These are phyloP conservation scores for Pseudonectria foliicola DNA, from an alignment of 2,329 filamentous ascomycete species.

Conservation along the genomic window DNA sequence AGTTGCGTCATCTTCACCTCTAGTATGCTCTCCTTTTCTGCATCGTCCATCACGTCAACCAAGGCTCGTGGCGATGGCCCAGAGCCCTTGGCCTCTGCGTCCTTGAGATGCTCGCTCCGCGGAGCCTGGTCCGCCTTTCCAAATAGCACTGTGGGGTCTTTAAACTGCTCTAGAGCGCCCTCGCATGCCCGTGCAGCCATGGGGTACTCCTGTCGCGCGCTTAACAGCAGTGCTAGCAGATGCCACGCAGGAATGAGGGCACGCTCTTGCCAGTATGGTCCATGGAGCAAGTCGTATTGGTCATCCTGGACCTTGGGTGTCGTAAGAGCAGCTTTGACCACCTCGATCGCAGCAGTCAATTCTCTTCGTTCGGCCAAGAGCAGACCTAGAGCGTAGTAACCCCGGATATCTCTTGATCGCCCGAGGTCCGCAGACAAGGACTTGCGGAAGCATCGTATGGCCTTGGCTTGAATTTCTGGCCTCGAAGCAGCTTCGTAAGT, in stretches of 20 bases:
- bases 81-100: constrained; percentile 31
- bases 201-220: constrained; percentile 75
- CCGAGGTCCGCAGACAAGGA: constrained; percentile 62
- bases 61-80: constrained; percentile 36
- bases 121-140: constrained; percentile 51
- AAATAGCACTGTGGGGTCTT: constrained; percentile 62
- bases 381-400: constrained; percentile 73
- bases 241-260: constrained; percentile 81
- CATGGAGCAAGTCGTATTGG: constrained; percentile 37
- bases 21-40: constrained; percentile 80
- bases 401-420: constrained; percentile 62
- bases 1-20: constrained; percentile 96
- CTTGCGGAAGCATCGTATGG: constrained; percentile 67
- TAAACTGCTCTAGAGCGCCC: constrained; percentile 85
- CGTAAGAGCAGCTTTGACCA: constrained; percentile 69
- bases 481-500: constrained; percentile 70
- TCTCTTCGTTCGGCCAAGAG: constrained; percentile 84
- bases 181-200: constrained; percentile 79
- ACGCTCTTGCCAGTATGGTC: constrained; percentile 55
- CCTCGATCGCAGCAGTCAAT: constrained; percentile 70
- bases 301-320: constrained; percentile 44
- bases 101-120: constrained; percentile 61
- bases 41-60: constrained; percentile 73
- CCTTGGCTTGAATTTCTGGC: constrained; percentile 67
- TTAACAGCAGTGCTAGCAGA: constrained; percentile 76